phyloP scores from a whole-genome alignment of 371 early-diverging fungal species.

The Apophysomyces elegans region DNA sequence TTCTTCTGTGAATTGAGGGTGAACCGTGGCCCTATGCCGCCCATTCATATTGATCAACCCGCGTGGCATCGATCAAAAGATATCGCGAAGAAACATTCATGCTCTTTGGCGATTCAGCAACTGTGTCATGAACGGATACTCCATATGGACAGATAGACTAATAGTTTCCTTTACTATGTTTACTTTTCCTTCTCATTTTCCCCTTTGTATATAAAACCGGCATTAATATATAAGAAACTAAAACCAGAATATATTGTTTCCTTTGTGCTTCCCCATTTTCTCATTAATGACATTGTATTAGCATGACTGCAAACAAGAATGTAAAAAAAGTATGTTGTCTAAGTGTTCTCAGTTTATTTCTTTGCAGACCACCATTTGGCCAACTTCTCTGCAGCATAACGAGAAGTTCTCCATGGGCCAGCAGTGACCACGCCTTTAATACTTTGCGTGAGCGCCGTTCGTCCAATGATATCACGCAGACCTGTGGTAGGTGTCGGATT shows the following conservation, averaged over 20 bases:
- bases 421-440: slow-evolving; percentile 93
- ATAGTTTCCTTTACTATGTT: too few species aligned
- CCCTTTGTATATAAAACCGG: too few species aligned
- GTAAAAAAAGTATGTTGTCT: too few species aligned
- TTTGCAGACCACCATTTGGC: slow-evolving; percentile 66
- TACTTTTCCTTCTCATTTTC: too few species aligned
- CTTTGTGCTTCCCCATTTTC: too few species aligned
- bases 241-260: too few species aligned
- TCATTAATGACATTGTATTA: too few species aligned
- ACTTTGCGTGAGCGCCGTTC: slow-evolving; percentile 90
- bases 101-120: background rate
- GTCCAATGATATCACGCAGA: slow-evolving; percentile 44
- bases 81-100: background rate
- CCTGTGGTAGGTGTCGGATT: slow-evolving; percentile 17
- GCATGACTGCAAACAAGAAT: too few species aligned
- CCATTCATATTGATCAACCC: background rate
- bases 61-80: background rate
- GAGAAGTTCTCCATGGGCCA: slow-evolving; percentile 71
- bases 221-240: too few species aligned
- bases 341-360: slow-evolving; percentile 26
- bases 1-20: background rate
- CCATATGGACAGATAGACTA: background rate
- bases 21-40: background rate
- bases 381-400: slow-evolving; percentile 81
- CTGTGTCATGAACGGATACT: background rate